These are phyloP conservation scores for Secale cereale DNA, from an alignment of 176 grass and related monocot genomes.

Conservation along the genomic window DNA sequence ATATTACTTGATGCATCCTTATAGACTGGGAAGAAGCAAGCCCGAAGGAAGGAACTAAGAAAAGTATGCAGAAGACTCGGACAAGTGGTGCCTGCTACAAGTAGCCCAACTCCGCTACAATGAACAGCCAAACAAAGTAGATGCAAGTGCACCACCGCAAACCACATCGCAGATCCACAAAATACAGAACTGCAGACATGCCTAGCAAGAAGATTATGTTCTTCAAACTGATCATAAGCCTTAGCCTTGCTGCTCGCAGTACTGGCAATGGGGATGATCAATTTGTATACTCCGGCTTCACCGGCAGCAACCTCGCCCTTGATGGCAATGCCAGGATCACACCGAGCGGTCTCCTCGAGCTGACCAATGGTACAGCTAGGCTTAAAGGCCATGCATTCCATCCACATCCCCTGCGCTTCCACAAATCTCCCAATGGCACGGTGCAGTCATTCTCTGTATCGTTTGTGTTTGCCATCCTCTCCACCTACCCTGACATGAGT, in stretches of 20 bases:
- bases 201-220: conserved; percentile 6
- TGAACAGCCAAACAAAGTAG: neutral
- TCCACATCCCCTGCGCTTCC: neutral
- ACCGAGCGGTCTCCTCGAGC: neutral
- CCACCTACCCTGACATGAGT: neutral
- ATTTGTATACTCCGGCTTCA: conserved; percentile 18
- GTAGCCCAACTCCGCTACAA: neutral
- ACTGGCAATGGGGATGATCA: neutral
- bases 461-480: conserved; percentile 20
- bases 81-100: neutral
- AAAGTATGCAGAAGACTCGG: neutral
- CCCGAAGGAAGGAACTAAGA: neutral
- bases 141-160: neutral
- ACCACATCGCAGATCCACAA: neutral
- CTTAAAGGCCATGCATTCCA: conserved; percentile 12
- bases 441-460: conserved; percentile 20
- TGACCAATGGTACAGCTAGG: neutral
- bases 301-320: neutral
- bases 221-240: neutral
- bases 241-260: conserved; percentile 2
- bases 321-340: neutral
- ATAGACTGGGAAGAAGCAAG: neutral
- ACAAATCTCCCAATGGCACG: neutral
- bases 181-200: neutral
- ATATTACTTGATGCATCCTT: neutral